Base-by-base conservation (phyloP, 2,329 filamentous ascomycete genomes). In the Claviceps purpurea region DNA sequence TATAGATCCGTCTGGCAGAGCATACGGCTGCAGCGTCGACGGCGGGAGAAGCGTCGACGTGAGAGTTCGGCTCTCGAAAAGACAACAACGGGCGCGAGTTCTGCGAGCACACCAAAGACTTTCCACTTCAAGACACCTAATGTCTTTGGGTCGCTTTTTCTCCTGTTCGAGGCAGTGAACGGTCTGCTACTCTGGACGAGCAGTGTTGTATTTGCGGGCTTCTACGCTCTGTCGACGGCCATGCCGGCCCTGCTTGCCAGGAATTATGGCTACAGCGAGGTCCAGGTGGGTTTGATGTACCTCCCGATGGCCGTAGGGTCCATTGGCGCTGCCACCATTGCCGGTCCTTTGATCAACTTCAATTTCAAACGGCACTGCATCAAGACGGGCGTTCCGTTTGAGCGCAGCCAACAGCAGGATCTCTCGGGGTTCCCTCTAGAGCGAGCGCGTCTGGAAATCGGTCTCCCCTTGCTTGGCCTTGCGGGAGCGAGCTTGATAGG, bases 341-440 rank as follows among this genome's bases (percentile, higher is more conserved):
- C 69, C 2, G 82, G 84, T 1, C 71, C 73, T 2, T 57, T 80
- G 1, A 73, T 87, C 39, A 85, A 88, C 63, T 75, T 75, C 67
- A 87, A 86, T 62, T 89, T 82, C 62, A 72, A 75, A 1, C 77
- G 82, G 1, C 74, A 84, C 53, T 82, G 82, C 13, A 62, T 65
- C 10, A 69, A 65, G 5, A 63, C 78, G 0, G 76, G 76, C 10
- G 66, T 85, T 10, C 60, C 70, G 0, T 72, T 82, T 51, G 74
- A 74, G 52, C 73, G 72, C 57, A 75, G 70, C 47, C 74, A 76
- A 10, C 75, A 75, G 56, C 68, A 70, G 37, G 72, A 78, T 54
- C 63, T 79, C 13, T 58, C 65, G 0, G 56, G 64, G 0, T 78
- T 79, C 39, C 75, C 76, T 1, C 72, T 80, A 10, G 76, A 80